These are phyloP conservation scores for Schwanniomyces yamadae DNA, from an alignment of 805 yeast genomes.

Conservation along the genomic window DNA sequence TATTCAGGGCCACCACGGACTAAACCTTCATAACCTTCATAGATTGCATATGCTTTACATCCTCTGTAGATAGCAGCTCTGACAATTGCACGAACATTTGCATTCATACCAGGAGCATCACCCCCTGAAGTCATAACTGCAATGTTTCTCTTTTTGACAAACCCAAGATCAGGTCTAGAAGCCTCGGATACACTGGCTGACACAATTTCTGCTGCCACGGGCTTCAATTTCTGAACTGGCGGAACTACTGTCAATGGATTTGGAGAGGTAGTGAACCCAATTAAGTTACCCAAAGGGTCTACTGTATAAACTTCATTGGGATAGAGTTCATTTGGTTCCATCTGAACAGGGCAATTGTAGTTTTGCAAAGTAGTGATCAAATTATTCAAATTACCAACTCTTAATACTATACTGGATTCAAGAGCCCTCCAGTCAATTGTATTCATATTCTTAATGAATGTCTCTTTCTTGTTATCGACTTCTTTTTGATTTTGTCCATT, in stretches of 20 bases:
- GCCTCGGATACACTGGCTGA: constrained; percentile 16
- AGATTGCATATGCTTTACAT: constrained; percentile 88
- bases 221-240: constrained; percentile 34
- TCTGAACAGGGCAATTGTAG: constrained; percentile 44
- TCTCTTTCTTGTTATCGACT: constrained; percentile 14
- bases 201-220: constrained; percentile 15
- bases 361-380: constrained; percentile 33
- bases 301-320: constrained; percentile 75
- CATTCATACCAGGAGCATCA: constrained; percentile 98
- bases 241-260: constrained; percentile 58
- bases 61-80: constrained; percentile 84
- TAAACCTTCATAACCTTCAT: constrained; percentile 94
- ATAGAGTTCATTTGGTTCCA: constrained; percentile 66
- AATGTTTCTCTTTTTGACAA: constrained; percentile 50
- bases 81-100: constrained; percentile 92
- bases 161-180: constrained; percentile 13
- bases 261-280: constrained; percentile 70
- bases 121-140: constrained; percentile 99
- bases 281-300: constrained; percentile 80
- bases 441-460: constrained; percentile 15
- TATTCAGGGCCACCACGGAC: constrained; percentile 76
- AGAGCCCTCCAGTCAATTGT: constrained; percentile 51
- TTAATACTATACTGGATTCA: constrained; percentile 46
- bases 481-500: constrained; percentile 16
- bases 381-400: constrained; percentile 39